Conservation (phyloP, 305 asterid genomes). For the Rubia tinctorum region DNA sequence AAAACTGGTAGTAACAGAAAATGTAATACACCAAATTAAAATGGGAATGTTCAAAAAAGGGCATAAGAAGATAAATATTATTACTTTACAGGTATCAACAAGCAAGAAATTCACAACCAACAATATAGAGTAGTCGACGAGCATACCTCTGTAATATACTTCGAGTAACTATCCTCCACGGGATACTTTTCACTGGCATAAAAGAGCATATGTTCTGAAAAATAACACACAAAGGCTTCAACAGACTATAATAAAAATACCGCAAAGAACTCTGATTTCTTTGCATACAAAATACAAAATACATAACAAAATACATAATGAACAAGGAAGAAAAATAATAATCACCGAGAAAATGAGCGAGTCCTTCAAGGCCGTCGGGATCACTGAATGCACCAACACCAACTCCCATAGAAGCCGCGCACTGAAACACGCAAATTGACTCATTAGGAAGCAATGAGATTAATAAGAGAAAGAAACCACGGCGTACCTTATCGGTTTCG, state of each 20-base stretch:
- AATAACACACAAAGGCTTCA: conserved; percentile 5
- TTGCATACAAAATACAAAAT: neutral
- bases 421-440: conserved; percentile 41
- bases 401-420: conserved; percentile 97
- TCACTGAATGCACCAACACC: conserved; percentile 91
- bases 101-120: conserved; percentile 7
- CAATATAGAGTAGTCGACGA: neutral
- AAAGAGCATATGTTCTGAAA: conserved; percentile 94
- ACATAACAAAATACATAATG: neutral
- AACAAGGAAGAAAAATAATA: conserved; percentile 11
- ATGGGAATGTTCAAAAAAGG: neutral
- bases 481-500: conserved; percentile 78
- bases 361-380: conserved; percentile 96
- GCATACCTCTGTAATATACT: conserved; percentile 78
- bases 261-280: neutral
- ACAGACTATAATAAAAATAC: neutral
- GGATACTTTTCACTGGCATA: conserved; percentile 98
- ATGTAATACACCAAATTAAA: neutral
- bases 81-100: neutral
- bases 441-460: neutral
- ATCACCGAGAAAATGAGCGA: conserved; percentile 96
- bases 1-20: neutral
- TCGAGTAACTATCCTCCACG: conserved; percentile 85
- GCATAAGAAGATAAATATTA: neutral
- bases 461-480: neutral